Percentiles rank a stretch among this genome's conserved stretches.
Evolutionary conservation across 2,329 filamentous ascomycete species (phyloP).

Genomic region (Aspergillus piperis): DNA sequence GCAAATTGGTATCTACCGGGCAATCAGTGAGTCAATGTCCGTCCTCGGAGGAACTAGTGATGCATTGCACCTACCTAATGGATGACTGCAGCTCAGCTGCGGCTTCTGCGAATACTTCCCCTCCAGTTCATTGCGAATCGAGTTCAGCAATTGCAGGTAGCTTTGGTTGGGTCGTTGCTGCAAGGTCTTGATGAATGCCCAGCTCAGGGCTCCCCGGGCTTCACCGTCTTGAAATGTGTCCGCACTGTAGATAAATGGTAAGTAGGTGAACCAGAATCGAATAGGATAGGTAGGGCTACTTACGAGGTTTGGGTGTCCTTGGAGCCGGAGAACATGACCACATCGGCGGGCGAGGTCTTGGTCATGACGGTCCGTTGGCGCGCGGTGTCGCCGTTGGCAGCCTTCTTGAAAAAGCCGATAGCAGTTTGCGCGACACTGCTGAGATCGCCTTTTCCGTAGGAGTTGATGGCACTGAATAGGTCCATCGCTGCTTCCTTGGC

Average conservation of each 20-base stretch:
- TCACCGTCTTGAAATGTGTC: slow-evolving; percentile 86
- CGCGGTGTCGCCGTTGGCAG: slow-evolving; percentile 73
- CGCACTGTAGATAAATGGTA: slow-evolving; percentile 57
- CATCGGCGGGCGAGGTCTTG: slow-evolving; percentile 91
- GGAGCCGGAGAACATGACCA: slow-evolving; percentile 96
- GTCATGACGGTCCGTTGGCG: slow-evolving; percentile 80
- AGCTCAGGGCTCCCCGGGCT: slow-evolving; percentile 95
- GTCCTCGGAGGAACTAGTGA: slow-evolving; percentile 2
- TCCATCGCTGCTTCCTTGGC: slow-evolving; percentile 68
- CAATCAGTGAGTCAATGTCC: slow-evolving; percentile 4
- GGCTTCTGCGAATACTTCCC: slow-evolving; percentile 93
- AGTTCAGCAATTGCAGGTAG: slow-evolving; percentile 92
- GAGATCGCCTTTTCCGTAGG: slow-evolving; percentile 81
- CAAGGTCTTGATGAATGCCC: slow-evolving; percentile 87
- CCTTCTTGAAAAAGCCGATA: slow-evolving; percentile 86
- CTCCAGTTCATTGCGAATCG: slow-evolving; percentile 82
- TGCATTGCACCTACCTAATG: slow-evolving; percentile 68
- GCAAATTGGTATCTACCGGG: slow-evolving; percentile 60
- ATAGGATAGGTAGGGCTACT: slow-evolving; percentile 8
- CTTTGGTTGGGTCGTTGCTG: slow-evolving; percentile 91
- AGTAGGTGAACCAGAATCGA: not conserved
- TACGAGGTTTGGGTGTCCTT: slow-evolving; percentile 83
- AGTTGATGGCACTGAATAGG: slow-evolving; percentile 65
- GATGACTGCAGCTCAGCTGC: slow-evolving; percentile 94
- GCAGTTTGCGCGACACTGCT: slow-evolving; percentile 76